Evolutionary conservation across 1,284 basidiomycete species (phyloP).

Genomic region (Tremellales sp.): DNA sequence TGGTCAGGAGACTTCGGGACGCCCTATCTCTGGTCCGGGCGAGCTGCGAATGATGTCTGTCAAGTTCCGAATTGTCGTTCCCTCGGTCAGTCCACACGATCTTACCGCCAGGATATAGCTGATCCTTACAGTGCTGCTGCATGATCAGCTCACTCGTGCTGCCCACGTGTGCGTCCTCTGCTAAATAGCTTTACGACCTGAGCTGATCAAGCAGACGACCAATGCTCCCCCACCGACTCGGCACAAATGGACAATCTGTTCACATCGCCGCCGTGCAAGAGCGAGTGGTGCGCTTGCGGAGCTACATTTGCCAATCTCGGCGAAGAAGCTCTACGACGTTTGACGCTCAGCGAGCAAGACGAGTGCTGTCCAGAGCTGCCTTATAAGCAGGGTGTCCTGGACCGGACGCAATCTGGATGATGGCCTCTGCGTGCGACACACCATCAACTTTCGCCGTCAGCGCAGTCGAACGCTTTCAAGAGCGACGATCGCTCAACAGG

Average conservation of each 20-base stretch:
- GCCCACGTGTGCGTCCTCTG: conserved; percentile 42
- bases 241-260: not conserved
- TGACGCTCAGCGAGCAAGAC: not conserved
- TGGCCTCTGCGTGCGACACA: too few relatives aligned
- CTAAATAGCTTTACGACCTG: conserved; percentile 6
- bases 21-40: conserved; percentile 32
- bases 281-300: conserved; percentile 32
- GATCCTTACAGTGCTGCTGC: conserved; percentile 23
- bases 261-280: conserved; percentile 12
- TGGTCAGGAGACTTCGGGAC: conserved; percentile 27
- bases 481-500: too few relatives aligned
- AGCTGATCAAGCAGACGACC: not conserved
- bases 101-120: not conserved
- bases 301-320: conserved; percentile 32
- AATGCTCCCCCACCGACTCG: not conserved
- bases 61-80: conserved; percentile 33
- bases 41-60: conserved; percentile 40
- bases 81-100: conserved; percentile 33
- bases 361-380: too few relatives aligned
- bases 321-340: conserved; percentile 26
- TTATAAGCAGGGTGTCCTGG: too few relatives aligned
- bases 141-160: conserved; percentile 31
- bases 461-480: too few relatives aligned
- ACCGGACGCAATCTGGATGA: too few relatives aligned
- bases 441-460: too few relatives aligned